A percentile compares a stretch with the other conserved stretches of the same genome.
Evolutionary conservation across 1,139 yeast genomes (phyloP).

Genomic region (Diutina scorzettiae): DNA sequence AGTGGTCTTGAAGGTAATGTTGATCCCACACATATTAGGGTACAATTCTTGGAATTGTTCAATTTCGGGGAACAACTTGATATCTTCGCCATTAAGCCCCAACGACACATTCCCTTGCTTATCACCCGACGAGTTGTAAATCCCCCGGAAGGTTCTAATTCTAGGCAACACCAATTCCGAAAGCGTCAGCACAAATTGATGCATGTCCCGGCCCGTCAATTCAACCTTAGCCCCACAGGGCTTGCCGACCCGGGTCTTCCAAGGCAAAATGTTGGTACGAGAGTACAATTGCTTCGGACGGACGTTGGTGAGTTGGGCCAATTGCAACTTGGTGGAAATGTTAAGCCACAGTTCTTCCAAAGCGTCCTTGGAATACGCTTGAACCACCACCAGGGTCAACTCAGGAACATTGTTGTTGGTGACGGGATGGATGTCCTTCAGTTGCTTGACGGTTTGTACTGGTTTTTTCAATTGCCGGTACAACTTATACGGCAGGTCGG

Average conservation of each 20-base stretch:
- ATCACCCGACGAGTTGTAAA: slow-evolving; percentile 71
- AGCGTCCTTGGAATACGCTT: slow-evolving; percentile 70
- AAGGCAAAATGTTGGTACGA: slow-evolving; percentile 68
- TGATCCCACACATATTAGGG: slow-evolving; percentile 81
- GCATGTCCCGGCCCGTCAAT: slow-evolving; percentile 70
- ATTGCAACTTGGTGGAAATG: slow-evolving; percentile 65
- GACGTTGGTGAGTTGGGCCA: slow-evolving; percentile 88
- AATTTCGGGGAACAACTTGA: slow-evolving; percentile 82
- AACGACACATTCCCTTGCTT: slow-evolving; percentile 75
- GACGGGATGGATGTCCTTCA: slow-evolving; percentile 62
- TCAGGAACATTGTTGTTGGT: slow-evolving; percentile 60
- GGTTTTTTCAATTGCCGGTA: slow-evolving; percentile 67
- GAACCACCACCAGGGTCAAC: slow-evolving; percentile 52
- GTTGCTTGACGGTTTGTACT: slow-evolving; percentile 49
- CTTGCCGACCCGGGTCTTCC: slow-evolving; percentile 83
- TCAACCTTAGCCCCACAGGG: slow-evolving; percentile 86
- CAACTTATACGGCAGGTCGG: slow-evolving; percentile 78
- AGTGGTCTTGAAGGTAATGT: slow-evolving; percentile 73
- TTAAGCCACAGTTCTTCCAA: slow-evolving; percentile 63
- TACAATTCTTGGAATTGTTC: slow-evolving; percentile 85
- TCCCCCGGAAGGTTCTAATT: slow-evolving; percentile 77
- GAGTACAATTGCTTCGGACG: slow-evolving; percentile 69
- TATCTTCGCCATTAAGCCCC: slow-evolving; percentile 70
- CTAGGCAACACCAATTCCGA: slow-evolving; percentile 91
- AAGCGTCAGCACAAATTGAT: slow-evolving; percentile 75